These are phyloP conservation scores for Silene vulgaris DNA, from an alignment of 179 eudicot species.

Conservation along the genomic window DNA sequence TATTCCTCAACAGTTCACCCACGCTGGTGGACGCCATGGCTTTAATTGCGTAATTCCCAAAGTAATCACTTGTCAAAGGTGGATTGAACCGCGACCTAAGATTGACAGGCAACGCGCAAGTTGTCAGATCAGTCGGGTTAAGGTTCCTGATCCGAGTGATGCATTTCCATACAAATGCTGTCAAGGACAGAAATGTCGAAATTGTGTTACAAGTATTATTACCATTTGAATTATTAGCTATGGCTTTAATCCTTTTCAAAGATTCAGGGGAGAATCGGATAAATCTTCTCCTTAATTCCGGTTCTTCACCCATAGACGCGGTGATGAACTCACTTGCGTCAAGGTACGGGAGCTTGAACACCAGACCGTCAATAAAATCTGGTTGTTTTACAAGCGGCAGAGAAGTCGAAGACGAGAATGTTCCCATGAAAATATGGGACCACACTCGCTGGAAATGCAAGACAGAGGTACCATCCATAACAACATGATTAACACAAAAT, in stretches of 20 bases:
- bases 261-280: conserved; percentile 2
- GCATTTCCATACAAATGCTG: conserved; percentile 29
- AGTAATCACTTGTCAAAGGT: neutral
- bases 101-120: neutral
- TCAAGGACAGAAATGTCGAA: conserved; percentile 21
- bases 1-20: neutral
- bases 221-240: conserved; percentile 30
- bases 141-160: conserved; percentile 16
- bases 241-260: conserved; percentile 25
- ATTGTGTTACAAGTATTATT: neutral
- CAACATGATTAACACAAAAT: conserved; percentile 33
- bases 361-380: neutral
- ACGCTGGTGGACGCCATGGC: neutral
- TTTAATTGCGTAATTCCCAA: neutral
- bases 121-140: neutral
- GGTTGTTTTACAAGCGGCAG: conserved; percentile 6
- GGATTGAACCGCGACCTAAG: conserved; percentile 22
- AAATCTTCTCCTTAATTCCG: neutral
- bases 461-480: conserved; percentile 37
- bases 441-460: conserved; percentile 33
- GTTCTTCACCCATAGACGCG: too few species aligned
- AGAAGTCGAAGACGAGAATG: neutral
- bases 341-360: neutral
- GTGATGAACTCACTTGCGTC: neutral
- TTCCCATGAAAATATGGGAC: conserved; percentile 26